phyloP scores from a whole-genome alignment of 169 alveolate genomes.

The Perkinsus olseni region DNA sequence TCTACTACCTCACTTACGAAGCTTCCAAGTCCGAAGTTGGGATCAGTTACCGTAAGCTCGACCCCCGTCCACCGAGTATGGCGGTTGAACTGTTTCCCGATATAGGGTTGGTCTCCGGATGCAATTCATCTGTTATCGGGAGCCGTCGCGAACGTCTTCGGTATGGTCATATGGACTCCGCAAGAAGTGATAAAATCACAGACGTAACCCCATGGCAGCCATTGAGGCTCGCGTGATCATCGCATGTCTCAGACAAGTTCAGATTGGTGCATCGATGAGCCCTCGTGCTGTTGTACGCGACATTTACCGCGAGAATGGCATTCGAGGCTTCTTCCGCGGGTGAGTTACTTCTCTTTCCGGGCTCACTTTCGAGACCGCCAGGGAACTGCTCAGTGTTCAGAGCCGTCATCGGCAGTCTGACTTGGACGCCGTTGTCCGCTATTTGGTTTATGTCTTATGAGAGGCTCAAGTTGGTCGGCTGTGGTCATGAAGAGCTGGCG shows the following conservation, averaged over 20 bases:
- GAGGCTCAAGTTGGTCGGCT: not conserved
- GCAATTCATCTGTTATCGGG: not conserved
- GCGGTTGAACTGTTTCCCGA: not conserved
- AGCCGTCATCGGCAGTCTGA: not conserved
- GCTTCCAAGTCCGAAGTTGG: not conserved
- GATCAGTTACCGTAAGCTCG: not conserved
- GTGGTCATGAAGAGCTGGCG: not conserved
- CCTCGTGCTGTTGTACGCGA: not conserved
- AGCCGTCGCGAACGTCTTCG: not conserved
- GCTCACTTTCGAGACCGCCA: not conserved
- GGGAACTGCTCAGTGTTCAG: not conserved
- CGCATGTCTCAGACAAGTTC: not conserved
- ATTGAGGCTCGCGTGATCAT: not conserved
- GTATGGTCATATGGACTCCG: not conserved
- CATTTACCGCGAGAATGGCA: not conserved
- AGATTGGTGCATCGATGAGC: not conserved
- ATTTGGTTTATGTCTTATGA: not conserved
- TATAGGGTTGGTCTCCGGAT: not conserved
- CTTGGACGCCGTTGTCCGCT: not conserved
- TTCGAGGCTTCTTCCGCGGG: not conserved
- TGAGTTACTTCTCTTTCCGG: not conserved
- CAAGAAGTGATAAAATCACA: not conserved
- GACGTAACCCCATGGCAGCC: not conserved
- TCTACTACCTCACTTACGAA: not conserved
- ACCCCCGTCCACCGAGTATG: not conserved